Percentiles rank a stretch among this genome's conserved stretches.
Conservation (phyloP, 1,284 basidiomycete genomes). For the Ganoderma boninense region DNA sequence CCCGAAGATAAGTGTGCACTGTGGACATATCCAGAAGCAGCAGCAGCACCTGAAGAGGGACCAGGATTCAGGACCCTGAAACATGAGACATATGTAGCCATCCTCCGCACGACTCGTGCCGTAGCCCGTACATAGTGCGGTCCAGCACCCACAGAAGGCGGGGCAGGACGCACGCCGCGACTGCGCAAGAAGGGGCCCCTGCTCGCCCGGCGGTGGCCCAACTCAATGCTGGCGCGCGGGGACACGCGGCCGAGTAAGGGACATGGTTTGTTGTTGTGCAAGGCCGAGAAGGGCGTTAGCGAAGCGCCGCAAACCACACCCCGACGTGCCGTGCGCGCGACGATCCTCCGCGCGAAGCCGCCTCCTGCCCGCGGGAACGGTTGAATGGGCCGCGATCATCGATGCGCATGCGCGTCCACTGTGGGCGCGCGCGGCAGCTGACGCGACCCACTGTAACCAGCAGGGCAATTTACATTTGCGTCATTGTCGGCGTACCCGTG, state of each 20-base stretch:
- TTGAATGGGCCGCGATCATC: not conserved
- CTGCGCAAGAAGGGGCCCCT: not conserved
- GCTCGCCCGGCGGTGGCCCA: not conserved
- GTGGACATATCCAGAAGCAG: not conserved
- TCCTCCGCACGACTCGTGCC: not conserved
- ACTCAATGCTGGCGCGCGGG: not conserved
- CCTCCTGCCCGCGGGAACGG: not conserved
- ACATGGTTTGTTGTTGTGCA: not conserved
- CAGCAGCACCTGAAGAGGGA: not conserved
- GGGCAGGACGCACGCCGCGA: not conserved
- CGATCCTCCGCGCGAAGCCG: conserved; percentile 3
- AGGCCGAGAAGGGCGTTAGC: not conserved
- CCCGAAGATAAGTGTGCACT: not conserved
- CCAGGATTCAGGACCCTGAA: not conserved
- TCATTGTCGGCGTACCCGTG: not conserved
- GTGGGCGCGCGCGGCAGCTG: not conserved
- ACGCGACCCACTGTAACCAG: too few species aligned
- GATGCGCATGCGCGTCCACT: not conserved
- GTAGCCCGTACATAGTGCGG: not conserved
- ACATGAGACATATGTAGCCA: not conserved
- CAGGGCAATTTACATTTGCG: not conserved
- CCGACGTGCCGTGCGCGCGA: not conserved
- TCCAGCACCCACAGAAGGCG: not conserved
- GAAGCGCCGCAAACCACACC: not conserved
- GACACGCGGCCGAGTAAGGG: not conserved